phyloP scores from a whole-genome alignment of 768 basidiomycete genomes.

The Leccinellum rugosiceps region DNA sequence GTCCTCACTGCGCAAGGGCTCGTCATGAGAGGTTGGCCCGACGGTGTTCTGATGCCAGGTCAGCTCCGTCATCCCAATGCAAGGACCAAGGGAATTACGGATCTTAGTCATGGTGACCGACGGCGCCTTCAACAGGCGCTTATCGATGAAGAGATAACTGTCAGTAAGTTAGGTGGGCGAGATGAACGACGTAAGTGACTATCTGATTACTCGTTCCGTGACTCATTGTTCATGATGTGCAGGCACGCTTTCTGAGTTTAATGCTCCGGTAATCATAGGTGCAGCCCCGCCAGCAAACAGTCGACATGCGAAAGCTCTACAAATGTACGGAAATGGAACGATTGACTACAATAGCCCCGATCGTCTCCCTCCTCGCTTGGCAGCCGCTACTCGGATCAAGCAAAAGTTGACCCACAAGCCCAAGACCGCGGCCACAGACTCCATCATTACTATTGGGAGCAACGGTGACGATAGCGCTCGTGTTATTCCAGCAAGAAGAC shows the following conservation, averaged over 20 bases:
- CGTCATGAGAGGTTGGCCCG: background rate
- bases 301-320: background rate
- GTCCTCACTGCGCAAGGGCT: background rate
- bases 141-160: background rate
- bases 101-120: background rate
- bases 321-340: conserved; percentile 1
- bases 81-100: background rate
- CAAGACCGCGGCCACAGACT: background rate
- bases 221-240: background rate
- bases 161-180: background rate
- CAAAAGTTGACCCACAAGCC: background rate
- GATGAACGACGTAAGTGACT: background rate
- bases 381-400: background rate
- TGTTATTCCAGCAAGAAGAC: background rate
- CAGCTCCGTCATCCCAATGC: background rate
- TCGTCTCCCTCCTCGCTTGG: background rate
- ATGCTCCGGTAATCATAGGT: background rate
- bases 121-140: background rate
- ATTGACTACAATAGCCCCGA: background rate
- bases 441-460: background rate
- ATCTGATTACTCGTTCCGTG: background rate
- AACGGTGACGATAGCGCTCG: background rate
- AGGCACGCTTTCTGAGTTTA: background rate
- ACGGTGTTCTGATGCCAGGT: background rate
- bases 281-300: background rate